These are phyloP conservation scores for Ceratocystis eucalypticola DNA, from an alignment of 2,329 filamentous ascomycete species.

Conservation along the genomic window DNA sequence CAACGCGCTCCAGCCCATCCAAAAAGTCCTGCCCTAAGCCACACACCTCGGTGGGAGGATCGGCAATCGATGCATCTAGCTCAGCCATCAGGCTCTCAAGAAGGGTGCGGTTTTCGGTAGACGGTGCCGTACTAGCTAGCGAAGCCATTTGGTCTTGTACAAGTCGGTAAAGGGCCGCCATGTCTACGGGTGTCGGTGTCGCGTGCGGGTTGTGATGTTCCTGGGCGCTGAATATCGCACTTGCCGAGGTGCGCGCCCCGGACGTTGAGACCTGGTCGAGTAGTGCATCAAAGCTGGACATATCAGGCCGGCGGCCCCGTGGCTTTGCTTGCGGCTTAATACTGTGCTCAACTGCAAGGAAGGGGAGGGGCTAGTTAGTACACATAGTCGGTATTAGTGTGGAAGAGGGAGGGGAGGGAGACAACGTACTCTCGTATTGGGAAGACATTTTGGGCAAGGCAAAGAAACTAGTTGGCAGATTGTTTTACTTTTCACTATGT, in stretches of 20 bases:
- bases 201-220: slow-evolving; percentile 41
- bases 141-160: slow-evolving; percentile 45
- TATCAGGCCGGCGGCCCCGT: slow-evolving; percentile 40
- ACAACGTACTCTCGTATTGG: slow-evolving; percentile 40
- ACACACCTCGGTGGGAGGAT: slow-evolving; percentile 37
- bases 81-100: slow-evolving; percentile 36
- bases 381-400: not conserved
- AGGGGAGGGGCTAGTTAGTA: not conserved
- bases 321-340: slow-evolving; percentile 23
- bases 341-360: slow-evolving; percentile 42
- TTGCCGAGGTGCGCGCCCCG: slow-evolving; percentile 25
- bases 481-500: not conserved
- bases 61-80: slow-evolving; percentile 38
- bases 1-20: slow-evolving; percentile 45
- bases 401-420: slow-evolving; percentile 17
- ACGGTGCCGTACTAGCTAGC: slow-evolving; percentile 37
- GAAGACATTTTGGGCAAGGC: slow-evolving; percentile 34
- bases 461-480: not conserved
- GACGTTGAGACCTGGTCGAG: slow-evolving; percentile 37
- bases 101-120: slow-evolving; percentile 35
- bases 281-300: slow-evolving; percentile 48
- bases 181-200: slow-evolving; percentile 46
- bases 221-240: slow-evolving; percentile 21
- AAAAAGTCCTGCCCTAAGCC: slow-evolving; percentile 48
- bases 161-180: slow-evolving; percentile 43